Evolutionary conservation across 1,139 yeast species (phyloP), one percentile per base, ranked within the genome.

Genomic region (Candida glucosophila): DNA sequence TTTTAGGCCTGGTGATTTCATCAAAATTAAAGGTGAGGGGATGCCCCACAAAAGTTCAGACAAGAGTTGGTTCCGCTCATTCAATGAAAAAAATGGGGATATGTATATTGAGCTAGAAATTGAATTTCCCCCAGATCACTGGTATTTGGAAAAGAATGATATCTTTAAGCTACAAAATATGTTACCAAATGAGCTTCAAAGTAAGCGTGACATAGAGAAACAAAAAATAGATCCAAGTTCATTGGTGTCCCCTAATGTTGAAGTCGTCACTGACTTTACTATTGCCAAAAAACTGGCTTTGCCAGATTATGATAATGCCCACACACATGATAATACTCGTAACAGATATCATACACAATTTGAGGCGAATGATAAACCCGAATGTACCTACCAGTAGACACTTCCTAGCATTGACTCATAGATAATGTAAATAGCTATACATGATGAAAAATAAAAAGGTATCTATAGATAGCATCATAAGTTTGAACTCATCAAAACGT

Each of bases 71-170:
- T 58, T 58, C 28, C 43, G 49, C 9, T 38, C 47, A 1, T 32
- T 44, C 2, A 29, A 29, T 3, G 23, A 44, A 24, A 43, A 52
- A 12, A 62, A 65, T 25, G 97, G 97, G 14, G 86, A 85, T 47
- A 54, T 90, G 40, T 88, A 77, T 40, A 60, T 90, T 12, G 71
- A 68, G 30, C 51, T 85, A 14, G 73, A 73, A 14, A 73, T 90
- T 28, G 83, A 76, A 37, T 90, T 90, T 51, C 98, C 97, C 2
- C 66, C 67, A 20, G 92, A 83, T 48, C 70, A 75, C 40, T 82
- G 93, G 93, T 74, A 73, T 43, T 55, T 70, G 42, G 90, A 80
- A 45, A 70, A 67, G 44, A 65, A 71, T 32, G 90, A 79, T 44
- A 29, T 76, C 5, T 34, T 54, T 14, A 70, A 65, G 33, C 54